Conservation (phyloP, 2,329 filamentous ascomycete species). For the Stemphylium beticola region DNA sequence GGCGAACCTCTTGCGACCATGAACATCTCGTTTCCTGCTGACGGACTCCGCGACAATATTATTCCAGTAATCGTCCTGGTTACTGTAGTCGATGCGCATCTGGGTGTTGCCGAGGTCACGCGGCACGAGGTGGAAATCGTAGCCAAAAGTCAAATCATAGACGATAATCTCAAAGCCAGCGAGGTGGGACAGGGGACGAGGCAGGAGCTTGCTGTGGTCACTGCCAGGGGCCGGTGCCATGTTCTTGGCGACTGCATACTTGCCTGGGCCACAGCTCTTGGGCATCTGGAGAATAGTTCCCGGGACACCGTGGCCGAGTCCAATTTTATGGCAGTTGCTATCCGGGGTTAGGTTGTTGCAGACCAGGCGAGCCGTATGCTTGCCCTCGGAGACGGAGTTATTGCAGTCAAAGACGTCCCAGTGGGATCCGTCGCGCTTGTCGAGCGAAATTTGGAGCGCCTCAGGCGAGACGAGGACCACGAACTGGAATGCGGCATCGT, state of each 20-base stretch:
- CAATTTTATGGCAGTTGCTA: slow-evolving; percentile 51
- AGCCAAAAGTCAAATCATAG: slow-evolving; percentile 21
- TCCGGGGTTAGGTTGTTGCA: slow-evolving; percentile 45
- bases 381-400: slow-evolving; percentile 31
- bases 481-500: slow-evolving; percentile 34
- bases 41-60: slow-evolving; percentile 1
- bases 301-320: slow-evolving; percentile 44
- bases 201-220: not conserved
- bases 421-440: slow-evolving; percentile 54
- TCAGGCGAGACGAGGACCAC: slow-evolving; percentile 43
- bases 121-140: slow-evolving; percentile 41
- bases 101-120: slow-evolving; percentile 51
- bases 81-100: slow-evolving; percentile 18
- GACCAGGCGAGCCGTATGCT: slow-evolving; percentile 48
- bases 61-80: slow-evolving; percentile 19
- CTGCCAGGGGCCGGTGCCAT: slow-evolving; percentile 31
- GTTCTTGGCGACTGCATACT: slow-evolving; percentile 49
- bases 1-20: no score
- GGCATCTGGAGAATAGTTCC: slow-evolving; percentile 54
- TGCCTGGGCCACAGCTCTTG: slow-evolving; percentile 47
- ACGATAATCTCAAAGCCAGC: no score
- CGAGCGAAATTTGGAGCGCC: slow-evolving; percentile 43
- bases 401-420: slow-evolving; percentile 44
- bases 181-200: no score
- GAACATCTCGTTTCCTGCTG: no score